Evolutionary conservation across 495 filamentous ascomycete species (phyloP).

Genomic region (Neurospora discreta): DNA sequence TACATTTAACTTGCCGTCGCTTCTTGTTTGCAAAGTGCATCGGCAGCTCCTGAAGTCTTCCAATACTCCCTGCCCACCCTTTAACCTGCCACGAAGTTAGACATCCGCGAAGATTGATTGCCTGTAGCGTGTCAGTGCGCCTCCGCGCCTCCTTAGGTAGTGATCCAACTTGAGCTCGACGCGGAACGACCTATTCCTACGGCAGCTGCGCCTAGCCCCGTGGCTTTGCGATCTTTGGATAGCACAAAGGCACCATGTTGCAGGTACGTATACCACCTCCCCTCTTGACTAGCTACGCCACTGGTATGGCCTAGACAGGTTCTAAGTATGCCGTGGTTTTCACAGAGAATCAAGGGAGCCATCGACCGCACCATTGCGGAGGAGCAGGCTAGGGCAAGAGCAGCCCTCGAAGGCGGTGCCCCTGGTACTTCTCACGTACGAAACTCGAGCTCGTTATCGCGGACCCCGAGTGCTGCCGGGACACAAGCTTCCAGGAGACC

Average conservation of each 20-base stretch:
- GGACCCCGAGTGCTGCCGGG: conserved; percentile 29
- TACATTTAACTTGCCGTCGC: background rate
- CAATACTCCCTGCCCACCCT: background rate
- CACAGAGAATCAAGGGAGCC: conserved; percentile 71
- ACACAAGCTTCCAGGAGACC: conserved; percentile 28
- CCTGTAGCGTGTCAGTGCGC: background rate
- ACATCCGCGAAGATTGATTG: background rate
- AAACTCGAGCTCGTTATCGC: conserved; percentile 37
- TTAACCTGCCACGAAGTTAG: background rate
- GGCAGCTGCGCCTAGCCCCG: background rate
- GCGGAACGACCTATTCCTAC: background rate
- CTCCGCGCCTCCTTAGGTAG: background rate
- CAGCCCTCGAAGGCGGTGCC: conserved; percentile 26
- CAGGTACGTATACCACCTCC: conserved; percentile 28
- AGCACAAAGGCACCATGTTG: conserved; percentile 27
- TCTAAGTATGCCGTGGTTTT: background rate
- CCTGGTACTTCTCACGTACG: conserved; percentile 39
- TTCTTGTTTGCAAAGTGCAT: background rate
- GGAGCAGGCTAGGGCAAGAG: conserved; percentile 69
- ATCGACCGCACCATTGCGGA: conserved; percentile 81
- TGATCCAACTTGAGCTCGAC: background rate
- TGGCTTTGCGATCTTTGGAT: background rate
- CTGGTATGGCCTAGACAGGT: background rate
- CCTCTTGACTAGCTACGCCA: background rate
- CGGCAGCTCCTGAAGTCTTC: background rate